These are phyloP conservation scores for Rhizophora mangle DNA, from an alignment of 345 rosid species.

Conservation along the genomic window DNA sequence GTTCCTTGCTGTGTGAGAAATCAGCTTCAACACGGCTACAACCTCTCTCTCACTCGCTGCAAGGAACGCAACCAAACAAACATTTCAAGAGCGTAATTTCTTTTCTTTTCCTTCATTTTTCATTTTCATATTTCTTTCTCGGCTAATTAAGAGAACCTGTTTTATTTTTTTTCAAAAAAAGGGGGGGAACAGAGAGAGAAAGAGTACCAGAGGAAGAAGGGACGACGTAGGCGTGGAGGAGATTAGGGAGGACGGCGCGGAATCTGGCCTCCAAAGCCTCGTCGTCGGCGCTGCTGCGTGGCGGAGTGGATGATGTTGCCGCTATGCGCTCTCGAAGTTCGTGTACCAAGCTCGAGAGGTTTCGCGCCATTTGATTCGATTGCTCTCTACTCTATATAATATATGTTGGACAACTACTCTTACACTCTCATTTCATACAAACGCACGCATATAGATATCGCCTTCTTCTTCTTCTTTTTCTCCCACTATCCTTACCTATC, in stretches of 20 bases:
- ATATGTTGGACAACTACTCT: no score
- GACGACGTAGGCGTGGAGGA: conserved; percentile 65
- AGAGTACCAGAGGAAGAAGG: conserved; percentile 68
- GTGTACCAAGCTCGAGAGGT: conserved; percentile 68
- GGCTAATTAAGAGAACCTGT: no score
- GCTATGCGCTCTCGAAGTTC: conserved; percentile 84
- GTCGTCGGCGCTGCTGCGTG: conserved; percentile 39
- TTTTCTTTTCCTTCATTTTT: no score
- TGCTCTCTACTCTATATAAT: background rate
- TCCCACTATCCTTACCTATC: no score
- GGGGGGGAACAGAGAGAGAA: no score
- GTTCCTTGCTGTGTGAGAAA: conserved; percentile 68
- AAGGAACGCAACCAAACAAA: conserved; percentile 12
- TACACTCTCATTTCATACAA: no score
- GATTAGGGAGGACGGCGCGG: conserved; percentile 75
- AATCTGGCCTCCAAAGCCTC: conserved; percentile 62
- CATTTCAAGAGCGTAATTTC: no score
- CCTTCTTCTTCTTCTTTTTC: no score
- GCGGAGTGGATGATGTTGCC: conserved; percentile 58
- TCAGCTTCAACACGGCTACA: conserved; percentile 74
- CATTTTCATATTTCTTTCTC: no score
- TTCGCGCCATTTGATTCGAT: conserved; percentile 25
- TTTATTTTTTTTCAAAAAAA: no score
- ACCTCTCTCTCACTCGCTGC: conserved; percentile 83
- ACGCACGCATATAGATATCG: no score